phyloP scores from a whole-genome alignment of 129 eudicot species.

The carrot (Daucus carota) region DH1_v3.0 NC_030386.2:22189501-22190000 shows the following conservation, averaged over 20 bases:
- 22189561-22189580: conserved; percentile 93
- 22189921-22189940: conserved; percentile 20
- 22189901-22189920: conserved; percentile 23
- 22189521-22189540: conserved; percentile 86
- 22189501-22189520: conserved; percentile 59
- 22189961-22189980: neutral
- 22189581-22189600: conserved; percentile 94
- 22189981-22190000: neutral
- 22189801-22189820: neutral
- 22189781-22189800: neutral
- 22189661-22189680: neutral
- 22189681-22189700: no score
- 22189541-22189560: conserved; percentile 92
- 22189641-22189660: neutral
- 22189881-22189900: conserved; percentile 91
- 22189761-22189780: neutral
- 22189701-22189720: neutral
- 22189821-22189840: neutral
- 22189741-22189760: neutral
- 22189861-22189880: conserved; percentile 85
- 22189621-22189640: neutral
- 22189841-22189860: conserved; percentile 64
- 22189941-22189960: no score
- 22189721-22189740: neutral
- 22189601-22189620: conserved; percentile 94